These are phyloP conservation scores for Monosporascus sp. DNA, from an alignment of 2,329 filamentous ascomycete genomes.

Conservation along the genomic window DNA sequence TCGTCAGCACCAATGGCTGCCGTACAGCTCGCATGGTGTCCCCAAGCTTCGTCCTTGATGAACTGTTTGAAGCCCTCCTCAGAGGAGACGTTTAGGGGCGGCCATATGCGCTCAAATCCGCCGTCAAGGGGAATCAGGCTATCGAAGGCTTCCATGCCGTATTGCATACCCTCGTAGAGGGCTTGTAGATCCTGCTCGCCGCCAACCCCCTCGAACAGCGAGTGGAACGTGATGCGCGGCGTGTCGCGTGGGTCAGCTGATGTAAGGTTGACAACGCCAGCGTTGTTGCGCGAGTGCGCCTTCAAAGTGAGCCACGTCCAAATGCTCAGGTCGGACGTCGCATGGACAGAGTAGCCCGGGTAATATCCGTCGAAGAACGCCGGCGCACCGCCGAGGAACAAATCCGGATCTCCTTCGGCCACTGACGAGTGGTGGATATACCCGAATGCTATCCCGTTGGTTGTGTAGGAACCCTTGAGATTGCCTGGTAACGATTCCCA, in stretches of 20 bases:
- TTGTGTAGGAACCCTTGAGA: conserved; percentile 9
- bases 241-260: conserved; percentile 14
- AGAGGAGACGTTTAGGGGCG: conserved; percentile 11
- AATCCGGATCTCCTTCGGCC: conserved; percentile 6
- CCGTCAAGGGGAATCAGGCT: conserved; percentile 14
- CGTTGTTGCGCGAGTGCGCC: conserved; percentile 17
- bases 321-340: conserved; percentile 2
- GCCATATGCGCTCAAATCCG: conserved; percentile 13
- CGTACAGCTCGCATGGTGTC: conserved; percentile 50
- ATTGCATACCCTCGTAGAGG: conserved; percentile 12
- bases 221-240: conserved; percentile 12
- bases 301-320: conserved; percentile 17
- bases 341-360: conserved; percentile 9
- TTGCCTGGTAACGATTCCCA: conserved; percentile 4
- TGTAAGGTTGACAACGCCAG: conserved; percentile 15
- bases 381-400: conserved; percentile 11
- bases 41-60: conserved; percentile 42
- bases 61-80: conserved; percentile 39
- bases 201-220: conserved; percentile 7
- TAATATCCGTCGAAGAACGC: conserved; percentile 13
- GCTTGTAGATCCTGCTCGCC: conserved; percentile 13
- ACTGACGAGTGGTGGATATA: conserved; percentile 9
- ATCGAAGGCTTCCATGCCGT: conserved; percentile 8
- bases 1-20: conserved; percentile 45
- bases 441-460: conserved; percentile 16